Evolutionary conservation across 306 rosid species (phyloP).

Genomic region (Rosa multiflora): DNA sequence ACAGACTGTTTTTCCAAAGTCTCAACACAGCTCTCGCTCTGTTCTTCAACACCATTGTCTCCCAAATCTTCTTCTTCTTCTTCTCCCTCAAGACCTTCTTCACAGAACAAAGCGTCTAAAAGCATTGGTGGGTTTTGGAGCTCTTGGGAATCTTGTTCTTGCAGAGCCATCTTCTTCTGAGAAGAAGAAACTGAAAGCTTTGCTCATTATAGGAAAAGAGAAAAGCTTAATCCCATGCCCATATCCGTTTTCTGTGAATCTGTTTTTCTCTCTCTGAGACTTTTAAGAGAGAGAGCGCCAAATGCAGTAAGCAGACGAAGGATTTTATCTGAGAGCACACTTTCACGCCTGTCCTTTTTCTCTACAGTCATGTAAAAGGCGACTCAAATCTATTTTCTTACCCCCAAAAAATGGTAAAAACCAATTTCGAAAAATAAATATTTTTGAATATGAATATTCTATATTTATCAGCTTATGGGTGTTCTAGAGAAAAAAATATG

Average conservation of each 20-base stretch:
- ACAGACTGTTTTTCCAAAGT: slow-evolving; percentile 31
- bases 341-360: slow-evolving; percentile 58
- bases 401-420: not conserved
- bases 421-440: not conserved
- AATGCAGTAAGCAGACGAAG: slow-evolving; percentile 37
- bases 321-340: slow-evolving; percentile 48
- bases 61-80: slow-evolving; percentile 27
- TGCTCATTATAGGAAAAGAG: slow-evolving; percentile 34
- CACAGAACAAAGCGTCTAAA: slow-evolving; percentile 66
- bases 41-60: slow-evolving; percentile 29
- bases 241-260: slow-evolving; percentile 37
- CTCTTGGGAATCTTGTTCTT: slow-evolving; percentile 31
- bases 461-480: not conserved
- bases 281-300: slow-evolving; percentile 28
- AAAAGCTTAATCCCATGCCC: slow-evolving; percentile 32
- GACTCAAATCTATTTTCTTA: not conserved
- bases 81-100: slow-evolving; percentile 42
- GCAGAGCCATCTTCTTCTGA: slow-evolving; percentile 57
- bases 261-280: slow-evolving; percentile 28
- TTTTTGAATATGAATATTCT: not conserved
- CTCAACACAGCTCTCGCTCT: slow-evolving; percentile 28
- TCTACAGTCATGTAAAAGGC: not conserved
- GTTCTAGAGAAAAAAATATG: too few relatives aligned
- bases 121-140: slow-evolving; percentile 42
- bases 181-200: slow-evolving; percentile 43